Conservation (phyloP, 257 asterid genomes). For the Salvia rosmarinus region DNA sequence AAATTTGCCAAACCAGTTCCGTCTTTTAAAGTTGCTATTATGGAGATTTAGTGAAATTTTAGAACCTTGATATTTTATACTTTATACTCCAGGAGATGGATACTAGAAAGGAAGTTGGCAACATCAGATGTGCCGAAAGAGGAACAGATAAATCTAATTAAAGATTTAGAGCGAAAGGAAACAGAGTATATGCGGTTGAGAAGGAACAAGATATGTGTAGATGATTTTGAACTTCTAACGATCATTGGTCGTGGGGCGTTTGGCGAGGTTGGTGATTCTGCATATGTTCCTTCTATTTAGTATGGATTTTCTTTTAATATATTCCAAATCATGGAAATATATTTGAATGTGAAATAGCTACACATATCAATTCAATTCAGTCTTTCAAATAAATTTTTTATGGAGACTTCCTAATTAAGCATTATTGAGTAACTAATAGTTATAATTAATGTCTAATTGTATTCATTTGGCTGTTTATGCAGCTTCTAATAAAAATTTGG, state of each 20-base stretch:
- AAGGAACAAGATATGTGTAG: conserved; percentile 88
- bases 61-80: conserved; percentile 22
- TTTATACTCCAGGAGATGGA: conserved; percentile 69
- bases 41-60: conserved; percentile 6
- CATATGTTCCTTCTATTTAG: conserved; percentile 25
- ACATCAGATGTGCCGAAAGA: conserved; percentile 92
- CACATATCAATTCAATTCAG: not conserved
- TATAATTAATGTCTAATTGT: not conserved
- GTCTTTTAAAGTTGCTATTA: not conserved
- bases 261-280: conserved; percentile 76
- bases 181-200: conserved; percentile 86
- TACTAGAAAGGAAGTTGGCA: conserved; percentile 81
- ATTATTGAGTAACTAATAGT: not conserved
- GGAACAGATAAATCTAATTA: conserved; percentile 74
- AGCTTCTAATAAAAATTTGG: conserved; percentile 29
- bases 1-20: not conserved
- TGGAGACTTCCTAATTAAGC: not conserved
- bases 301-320: conserved; percentile 11
- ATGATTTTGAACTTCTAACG: conserved; percentile 87
- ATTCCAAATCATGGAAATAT: conserved; percentile 15
- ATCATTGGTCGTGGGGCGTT: conserved; percentile 89
- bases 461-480: conserved; percentile 9
- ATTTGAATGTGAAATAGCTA: conserved; percentile 4
- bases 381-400: not conserved
- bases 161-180: conserved; percentile 90